These are phyloP conservation scores for Melampsora americana DNA, from an alignment of 1,284 basidiomycete species.

Conservation along the genomic window DNA sequence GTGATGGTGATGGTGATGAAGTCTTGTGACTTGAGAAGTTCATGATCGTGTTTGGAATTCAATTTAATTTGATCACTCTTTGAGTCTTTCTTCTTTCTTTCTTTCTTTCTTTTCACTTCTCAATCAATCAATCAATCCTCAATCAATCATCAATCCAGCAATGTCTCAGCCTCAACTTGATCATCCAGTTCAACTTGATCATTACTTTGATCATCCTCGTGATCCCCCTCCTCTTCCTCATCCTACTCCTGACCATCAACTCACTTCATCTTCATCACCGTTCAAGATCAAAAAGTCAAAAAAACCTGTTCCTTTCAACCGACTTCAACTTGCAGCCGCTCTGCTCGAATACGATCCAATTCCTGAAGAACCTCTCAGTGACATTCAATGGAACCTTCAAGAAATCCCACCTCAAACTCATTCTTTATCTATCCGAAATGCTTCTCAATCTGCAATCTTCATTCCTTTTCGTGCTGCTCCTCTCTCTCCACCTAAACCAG, in stretches of 20 bases:
- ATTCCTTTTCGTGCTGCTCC: slow-evolving; percentile 31
- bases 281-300: slow-evolving; percentile 11
- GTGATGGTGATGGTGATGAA: no score
- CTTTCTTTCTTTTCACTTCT: no score
- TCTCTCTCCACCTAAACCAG: slow-evolving; percentile 18
- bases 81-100: no score
- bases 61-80: no score
- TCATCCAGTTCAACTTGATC: neutral
- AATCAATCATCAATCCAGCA: no score
- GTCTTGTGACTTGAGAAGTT: no score
- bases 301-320: slow-evolving; percentile 30
- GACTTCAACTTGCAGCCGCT: slow-evolving; percentile 43
- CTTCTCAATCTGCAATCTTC: slow-evolving; percentile 39
- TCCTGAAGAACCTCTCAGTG: slow-evolving; percentile 8
- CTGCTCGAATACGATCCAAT: slow-evolving; percentile 31
- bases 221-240: slow-evolving; percentile 2
- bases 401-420: slow-evolving; percentile 14
- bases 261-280: neutral
- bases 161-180: neutral
- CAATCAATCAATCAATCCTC: no score
- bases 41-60: no score
- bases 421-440: slow-evolving; percentile 10
- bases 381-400: slow-evolving; percentile 18
- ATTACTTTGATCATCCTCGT: neutral
- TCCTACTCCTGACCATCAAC: neutral